Evolutionary conservation across 805 yeast genomes (phyloP).

Genomic region (Suhomyces canberraensis): DNA sequence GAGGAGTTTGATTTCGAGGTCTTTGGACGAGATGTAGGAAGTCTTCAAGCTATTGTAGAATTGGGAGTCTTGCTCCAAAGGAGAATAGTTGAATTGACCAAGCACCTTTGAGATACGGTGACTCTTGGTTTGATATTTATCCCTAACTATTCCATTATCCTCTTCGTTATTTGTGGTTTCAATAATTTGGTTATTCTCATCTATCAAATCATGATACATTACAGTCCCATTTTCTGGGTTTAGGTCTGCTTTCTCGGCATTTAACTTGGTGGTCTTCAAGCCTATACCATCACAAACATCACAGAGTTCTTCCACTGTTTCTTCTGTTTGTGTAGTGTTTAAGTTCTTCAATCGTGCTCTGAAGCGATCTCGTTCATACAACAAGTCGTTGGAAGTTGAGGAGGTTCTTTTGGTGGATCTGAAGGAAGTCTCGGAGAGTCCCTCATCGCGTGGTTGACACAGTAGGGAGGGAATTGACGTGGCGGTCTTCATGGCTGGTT

Average conservation of each 20-base stretch:
- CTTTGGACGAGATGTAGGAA: not conserved
- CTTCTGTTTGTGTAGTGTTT: conserved; percentile 15
- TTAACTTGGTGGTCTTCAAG: conserved; percentile 37
- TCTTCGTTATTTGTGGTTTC: no score
- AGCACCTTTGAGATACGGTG: no score
- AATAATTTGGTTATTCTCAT: no score
- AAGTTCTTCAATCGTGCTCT: conserved; percentile 36
- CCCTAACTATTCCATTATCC: not conserved
- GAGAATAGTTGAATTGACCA: not conserved
- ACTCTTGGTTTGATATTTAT: not conserved
- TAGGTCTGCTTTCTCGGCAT: conserved; percentile 9
- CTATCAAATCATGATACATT: no score
- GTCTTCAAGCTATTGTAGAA: conserved; percentile 1
- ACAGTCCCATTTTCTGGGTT: no score
- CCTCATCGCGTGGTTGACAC: no score
- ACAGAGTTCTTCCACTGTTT: conserved; percentile 13
- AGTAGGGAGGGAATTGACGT: no score
- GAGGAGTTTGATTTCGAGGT: conserved; percentile 13
- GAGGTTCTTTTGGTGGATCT: conserved; percentile 30
- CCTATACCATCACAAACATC: conserved; percentile 37
- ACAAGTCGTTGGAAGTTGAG: conserved; percentile 37
- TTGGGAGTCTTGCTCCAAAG: not conserved
- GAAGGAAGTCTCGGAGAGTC: not conserved
- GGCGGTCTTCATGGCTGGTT: no score
- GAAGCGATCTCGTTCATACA: conserved; percentile 40